Evolutionary conservation across 768 basidiomycete genomes (phyloP).

Genomic region (Leucocoprinus leucothites): DNA sequence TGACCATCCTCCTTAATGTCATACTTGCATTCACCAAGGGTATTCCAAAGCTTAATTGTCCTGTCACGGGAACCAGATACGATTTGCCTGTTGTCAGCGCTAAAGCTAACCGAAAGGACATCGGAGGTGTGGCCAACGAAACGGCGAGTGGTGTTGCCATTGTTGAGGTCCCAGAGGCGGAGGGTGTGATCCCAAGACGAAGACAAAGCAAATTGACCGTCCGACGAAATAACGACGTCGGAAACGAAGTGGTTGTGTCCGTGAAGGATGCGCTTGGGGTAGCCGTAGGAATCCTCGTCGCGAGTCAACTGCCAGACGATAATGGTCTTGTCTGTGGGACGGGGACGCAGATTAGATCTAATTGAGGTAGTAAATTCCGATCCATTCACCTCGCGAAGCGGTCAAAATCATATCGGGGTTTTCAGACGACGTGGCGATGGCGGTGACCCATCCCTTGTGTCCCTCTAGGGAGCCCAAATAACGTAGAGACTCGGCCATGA

Average conservation of each 20-base stretch:
- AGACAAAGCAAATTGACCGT: constrained; percentile 98
- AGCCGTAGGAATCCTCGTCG: constrained; percentile 87
- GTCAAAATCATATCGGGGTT: constrained; percentile 99
- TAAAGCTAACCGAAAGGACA: constrained; percentile 98
- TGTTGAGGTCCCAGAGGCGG: constrained; percentile 99
- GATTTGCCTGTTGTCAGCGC: constrained; percentile 99
- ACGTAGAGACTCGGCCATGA: constrained; percentile 82
- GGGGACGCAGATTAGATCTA: constrained; percentile 24
- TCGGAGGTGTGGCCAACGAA: constrained; percentile 99
- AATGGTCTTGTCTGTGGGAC: constrained; percentile 90
- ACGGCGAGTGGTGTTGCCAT: constrained; percentile 90
- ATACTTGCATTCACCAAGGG: constrained; percentile 99
- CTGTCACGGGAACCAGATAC: constrained; percentile 97
- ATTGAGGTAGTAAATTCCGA: constrained; percentile 18
- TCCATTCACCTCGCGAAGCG: constrained; percentile 82
- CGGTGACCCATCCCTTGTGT: constrained; percentile 98
- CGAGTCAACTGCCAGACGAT: constrained; percentile 99
- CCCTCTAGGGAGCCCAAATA: constrained; percentile 91
- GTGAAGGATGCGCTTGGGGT: constrained; percentile 95
- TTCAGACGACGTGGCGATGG: constrained; percentile 97
- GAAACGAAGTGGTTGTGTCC: constrained; percentile 99
- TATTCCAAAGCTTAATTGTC: constrained; percentile 99
- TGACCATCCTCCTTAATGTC: constrained; percentile 99
- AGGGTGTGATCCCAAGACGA: constrained; percentile 99
- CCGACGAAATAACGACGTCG: constrained; percentile 97